Evolutionary conservation across 495 filamentous ascomycete genomes (phyloP).

Genomic region (Penicillium ochrochloron): DNA sequence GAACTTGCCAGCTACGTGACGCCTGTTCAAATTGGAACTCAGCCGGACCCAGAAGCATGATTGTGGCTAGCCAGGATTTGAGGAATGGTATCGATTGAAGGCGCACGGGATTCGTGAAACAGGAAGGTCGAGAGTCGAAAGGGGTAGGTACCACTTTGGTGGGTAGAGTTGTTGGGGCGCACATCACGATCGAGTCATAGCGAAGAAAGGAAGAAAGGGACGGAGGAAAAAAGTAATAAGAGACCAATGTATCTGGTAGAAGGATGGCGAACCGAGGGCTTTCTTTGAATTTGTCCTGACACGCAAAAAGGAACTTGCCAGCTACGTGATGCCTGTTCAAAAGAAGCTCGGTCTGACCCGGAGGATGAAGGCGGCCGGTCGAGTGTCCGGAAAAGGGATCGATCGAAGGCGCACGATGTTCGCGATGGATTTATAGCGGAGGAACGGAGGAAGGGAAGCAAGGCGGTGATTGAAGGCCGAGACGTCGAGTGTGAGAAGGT

Average conservation of each 20-base stretch:
- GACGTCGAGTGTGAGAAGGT: neutral
- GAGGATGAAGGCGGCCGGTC: neutral
- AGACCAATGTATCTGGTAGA: neutral
- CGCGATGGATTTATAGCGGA: too few species aligned
- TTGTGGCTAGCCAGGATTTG: too few species aligned
- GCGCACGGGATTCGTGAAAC: too few species aligned
- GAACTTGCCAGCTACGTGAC: neutral
- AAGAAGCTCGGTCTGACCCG: neutral
- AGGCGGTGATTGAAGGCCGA: neutral
- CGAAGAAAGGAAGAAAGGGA: too few species aligned
- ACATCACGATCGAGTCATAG: too few species aligned
- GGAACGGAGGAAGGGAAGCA: neutral
- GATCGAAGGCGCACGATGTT: too few species aligned
- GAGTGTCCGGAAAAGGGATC: too few species aligned
- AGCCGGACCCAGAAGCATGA: too few species aligned
- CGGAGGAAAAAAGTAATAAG: neutral
- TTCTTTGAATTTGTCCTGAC: neutral
- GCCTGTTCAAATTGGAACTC: neutral
- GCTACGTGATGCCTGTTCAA: neutral
- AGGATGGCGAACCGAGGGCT: neutral
- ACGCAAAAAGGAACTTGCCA: neutral
- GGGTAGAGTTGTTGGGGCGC: too few species aligned
- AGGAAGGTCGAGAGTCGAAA: too few species aligned
- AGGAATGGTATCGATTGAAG: too few species aligned
- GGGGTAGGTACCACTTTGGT: too few species aligned